Conservation (phyloP, 768 basidiomycete genomes). For the Collybia sordida region DNA sequence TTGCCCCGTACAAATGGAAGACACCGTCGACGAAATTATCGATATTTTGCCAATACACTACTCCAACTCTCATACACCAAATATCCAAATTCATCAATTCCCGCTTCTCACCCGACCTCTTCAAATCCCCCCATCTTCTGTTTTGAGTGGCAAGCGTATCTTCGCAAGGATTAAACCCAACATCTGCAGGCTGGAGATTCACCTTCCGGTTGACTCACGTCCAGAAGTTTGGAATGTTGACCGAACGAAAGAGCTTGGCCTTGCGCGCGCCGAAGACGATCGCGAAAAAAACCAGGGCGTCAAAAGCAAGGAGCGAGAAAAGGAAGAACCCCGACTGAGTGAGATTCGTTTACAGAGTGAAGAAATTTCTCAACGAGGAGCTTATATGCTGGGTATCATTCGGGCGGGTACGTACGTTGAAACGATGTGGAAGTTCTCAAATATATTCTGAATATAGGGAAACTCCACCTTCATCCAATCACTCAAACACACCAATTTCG, state of each 20-base stretch:
- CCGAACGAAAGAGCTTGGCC: constrained; percentile 62
- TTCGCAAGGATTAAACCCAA: constrained; percentile 69
- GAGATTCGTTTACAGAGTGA: constrained; percentile 78
- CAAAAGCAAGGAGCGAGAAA: constrained; percentile 42
- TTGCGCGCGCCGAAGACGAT: constrained; percentile 71
- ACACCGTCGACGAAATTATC: constrained; percentile 60
- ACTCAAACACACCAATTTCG: constrained; percentile 79
- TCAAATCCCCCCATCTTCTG: constrained; percentile 75
- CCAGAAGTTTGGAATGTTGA: constrained; percentile 82
- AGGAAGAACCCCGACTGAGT: constrained; percentile 58
- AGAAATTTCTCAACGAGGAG: constrained; percentile 59
- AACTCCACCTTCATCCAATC: constrained; percentile 77
- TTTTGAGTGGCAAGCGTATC: constrained; percentile 72
- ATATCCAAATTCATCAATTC: constrained; percentile 80
- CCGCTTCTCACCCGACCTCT: constrained; percentile 74
- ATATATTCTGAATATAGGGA: constrained; percentile 40
- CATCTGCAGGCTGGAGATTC: constrained; percentile 66
- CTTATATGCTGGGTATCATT: constrained; percentile 76
- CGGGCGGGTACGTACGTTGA: constrained; percentile 55
- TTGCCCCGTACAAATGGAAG: constrained; percentile 17
- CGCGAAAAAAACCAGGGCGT: constrained; percentile 71
- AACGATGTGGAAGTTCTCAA: neutral
- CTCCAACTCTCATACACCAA: constrained; percentile 58
- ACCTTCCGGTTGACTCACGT: constrained; percentile 80
- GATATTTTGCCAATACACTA: constrained; percentile 70